Evolutionary conservation across 352 stramenopile genomes (phyloP), one percentile per base, ranked within the genome.

Genomic region (Pythium dissotocum): DNA sequence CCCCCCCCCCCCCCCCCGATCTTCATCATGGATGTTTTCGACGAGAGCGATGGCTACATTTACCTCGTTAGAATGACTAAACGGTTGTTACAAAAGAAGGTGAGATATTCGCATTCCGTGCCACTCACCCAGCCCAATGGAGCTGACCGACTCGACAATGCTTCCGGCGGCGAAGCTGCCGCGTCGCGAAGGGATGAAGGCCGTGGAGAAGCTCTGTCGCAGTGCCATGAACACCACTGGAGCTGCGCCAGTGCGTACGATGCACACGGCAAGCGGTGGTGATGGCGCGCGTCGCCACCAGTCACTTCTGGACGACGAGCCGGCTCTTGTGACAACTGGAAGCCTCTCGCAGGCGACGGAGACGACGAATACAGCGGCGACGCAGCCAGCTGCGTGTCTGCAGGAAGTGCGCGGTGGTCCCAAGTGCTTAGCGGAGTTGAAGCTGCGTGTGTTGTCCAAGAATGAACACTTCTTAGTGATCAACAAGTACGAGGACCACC

Each of bases 401-500:
- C 57, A 62, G 44, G 59, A 72, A 24, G 61, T 55, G 42, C 78
- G 84, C 60, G 87, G 87, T 28, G 87, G 87, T 0, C 84, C 85
- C 1, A 78, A 75, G 61, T 75, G 63, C 24, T 67, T 94, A 49
- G 64, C 83, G 0, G 67, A 89, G 28, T 69, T 94, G 26, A 61
- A 82, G 62, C 72, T 94, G 55, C 75, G 77, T 3, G 66, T 94
- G 14, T 30, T 93, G n/a, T 48, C 64, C 18, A 80, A 68, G 33
- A 80, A 77, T 9, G 35, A 75, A 36, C 68, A 88, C 61, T 92
- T 88, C 64, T 67, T 93, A 54, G 84, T 94, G 62, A 74, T 94
- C 35, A 91, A 94, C 73, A 94, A 94, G 63, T 79, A 85, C 6
- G 70, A 80, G 8, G 89, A 97, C 71, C 81, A 95, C 33, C 83